Percentiles rank a stretch among this genome's conserved stretches.
phyloP scores from a whole-genome alignment of 2,329 filamentous ascomycete genomes.

The Berkeleyomyces rouxiae region DNA sequence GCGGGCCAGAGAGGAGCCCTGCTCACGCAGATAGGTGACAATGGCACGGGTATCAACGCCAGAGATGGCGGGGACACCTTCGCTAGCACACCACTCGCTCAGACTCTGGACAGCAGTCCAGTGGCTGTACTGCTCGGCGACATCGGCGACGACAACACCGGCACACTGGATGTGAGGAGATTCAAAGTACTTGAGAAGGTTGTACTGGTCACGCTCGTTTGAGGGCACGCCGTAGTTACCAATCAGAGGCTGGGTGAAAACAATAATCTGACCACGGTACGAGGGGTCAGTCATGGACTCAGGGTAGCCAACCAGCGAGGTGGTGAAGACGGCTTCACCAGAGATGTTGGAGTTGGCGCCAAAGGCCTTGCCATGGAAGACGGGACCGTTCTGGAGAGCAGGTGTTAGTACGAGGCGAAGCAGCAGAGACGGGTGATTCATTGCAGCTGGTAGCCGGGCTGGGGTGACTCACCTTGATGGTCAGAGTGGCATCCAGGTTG shows the following conservation, averaged over 20 bases:
- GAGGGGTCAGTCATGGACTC: constrained; percentile 85
- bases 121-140: constrained; percentile 86
- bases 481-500: constrained; percentile 75
- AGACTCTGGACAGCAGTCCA: constrained; percentile 97
- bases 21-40: constrained; percentile 88
- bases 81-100: constrained; percentile 84
- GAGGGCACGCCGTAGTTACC: constrained; percentile 98
- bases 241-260: constrained; percentile 95
- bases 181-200: constrained; percentile 94
- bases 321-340: constrained; percentile 96
- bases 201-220: constrained; percentile 65
- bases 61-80: constrained; percentile 89
- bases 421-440: constrained; percentile 15
- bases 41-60: constrained; percentile 95
- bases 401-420: constrained; percentile 14
- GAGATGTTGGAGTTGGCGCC: constrained; percentile 94
- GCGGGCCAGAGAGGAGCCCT: constrained; percentile 85
- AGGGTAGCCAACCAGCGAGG: constrained; percentile 91
- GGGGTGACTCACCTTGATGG: constrained; percentile 51
- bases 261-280: constrained; percentile 86
- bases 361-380: constrained; percentile 93
- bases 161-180: constrained; percentile 94
- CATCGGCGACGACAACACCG: constrained; percentile 89
- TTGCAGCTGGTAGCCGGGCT: neutral
- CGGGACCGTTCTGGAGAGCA: constrained; percentile 58